Base-by-base conservation (phyloP, 306 rosid genomes). In the Malus orientalis region DNA sequence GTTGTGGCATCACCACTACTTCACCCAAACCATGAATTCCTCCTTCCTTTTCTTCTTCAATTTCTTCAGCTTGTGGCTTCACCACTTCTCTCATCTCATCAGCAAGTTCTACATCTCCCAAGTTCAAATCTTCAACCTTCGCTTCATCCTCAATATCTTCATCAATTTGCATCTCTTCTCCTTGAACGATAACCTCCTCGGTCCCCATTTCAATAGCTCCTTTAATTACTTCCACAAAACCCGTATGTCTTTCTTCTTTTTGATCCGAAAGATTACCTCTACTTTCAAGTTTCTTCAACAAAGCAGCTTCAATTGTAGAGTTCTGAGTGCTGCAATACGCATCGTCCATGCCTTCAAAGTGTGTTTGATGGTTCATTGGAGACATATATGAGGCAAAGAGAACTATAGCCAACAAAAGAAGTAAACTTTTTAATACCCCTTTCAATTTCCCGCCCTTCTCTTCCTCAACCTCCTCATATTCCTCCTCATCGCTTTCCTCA, bases 381-480 rank as follows among this genome's bases (percentile, higher is more conserved):
- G 76, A 58, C 27, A 84, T 58, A 44, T 67, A 79, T 18, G 70
- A 55, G 44, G 78, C 64, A 55, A 58, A 63, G 15, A 82, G 33
- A 33, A 80, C 76, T 14, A 82, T 16, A 80, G 60, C 60, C 70
- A 42, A 47, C 10, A 72, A 25, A 20, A 81, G 11, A 57, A 80
- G 23, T 77, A 78, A 16, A 73, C 67, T 22, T 53, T 80, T 78
- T 16, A 87, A 29, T 7, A 71, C 60, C 64, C 80, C 76, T 79
- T 84, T 74, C 29, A 67, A 49, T 55, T 25, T 71, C 67, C 88
- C 64, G 20, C 68, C 65, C 59, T 38, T 79, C 12, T 66, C 77
- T 66, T 67, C 83, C 70, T 71, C 69, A 25, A 42, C 67, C 68
- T 42, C 86, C 47, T 63, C 89, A 27, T 32, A 71, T 49, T 58